Base-by-base conservation (phyloP, 768 basidiomycete genomes). In the Russula brevipes region DNA sequence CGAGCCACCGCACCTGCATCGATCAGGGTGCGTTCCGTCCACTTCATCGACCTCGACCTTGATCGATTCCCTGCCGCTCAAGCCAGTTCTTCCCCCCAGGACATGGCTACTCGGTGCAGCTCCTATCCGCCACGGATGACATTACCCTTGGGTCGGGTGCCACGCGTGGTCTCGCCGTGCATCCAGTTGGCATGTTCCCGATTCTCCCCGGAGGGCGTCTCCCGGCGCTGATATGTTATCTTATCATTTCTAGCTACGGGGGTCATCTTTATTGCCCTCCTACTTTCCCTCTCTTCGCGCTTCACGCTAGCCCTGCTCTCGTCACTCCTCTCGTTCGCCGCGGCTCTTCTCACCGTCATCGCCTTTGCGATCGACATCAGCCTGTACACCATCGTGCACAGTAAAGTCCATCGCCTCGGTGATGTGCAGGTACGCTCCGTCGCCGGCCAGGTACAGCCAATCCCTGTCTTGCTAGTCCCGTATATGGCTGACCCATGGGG, bases 351-450 rank as follows among this genome's bases (percentile, higher is more conserved):
- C 49, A 82, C 88, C 3, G 75, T 91, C 59, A 82, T 91, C 65
- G 85, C 88, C 1, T 89, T 92, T 70, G 81, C 82, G 46, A 83
- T 88, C 72, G 89, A 93, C 72, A 86, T 91, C 63, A 86, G 88
- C 14, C 81, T 93, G 36, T 87, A 77, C 69, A 84, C 77, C 3
- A 83, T 79, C 61, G 79, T 86, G 56, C 84, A 81, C 70, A 78
- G 85, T 56, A 76, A 85, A 66, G 77, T 88, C 68, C 73, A 74
- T 49, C 78, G 82, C 59, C 76, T 91, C 11, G 68, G 73, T 47
- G 73, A 76, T 58, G 72, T 80, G 30, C 66, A 69, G n/a, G 74
- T 75, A 3, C 75, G 71, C 49, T 87, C 88, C 12, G 76, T 77
- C 60, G 79, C 87, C 19, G 86, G 79, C 84, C 85, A 64, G 90